phyloP scores from a whole-genome alignment of 2,329 filamentous ascomycete genomes.

The Xylariales sp. region DNA sequence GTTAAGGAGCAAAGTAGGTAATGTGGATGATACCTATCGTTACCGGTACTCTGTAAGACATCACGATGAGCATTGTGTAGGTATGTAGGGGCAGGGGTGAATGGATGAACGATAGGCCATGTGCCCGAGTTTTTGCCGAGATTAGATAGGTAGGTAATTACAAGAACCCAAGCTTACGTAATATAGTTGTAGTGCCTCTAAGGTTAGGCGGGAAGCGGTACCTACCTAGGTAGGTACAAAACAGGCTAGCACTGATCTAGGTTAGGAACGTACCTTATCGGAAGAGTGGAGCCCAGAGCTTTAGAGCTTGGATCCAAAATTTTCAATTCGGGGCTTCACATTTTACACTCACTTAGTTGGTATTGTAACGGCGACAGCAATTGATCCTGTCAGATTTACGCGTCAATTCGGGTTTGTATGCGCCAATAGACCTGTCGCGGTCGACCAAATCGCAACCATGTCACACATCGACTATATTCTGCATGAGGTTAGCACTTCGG shows the following conservation, averaged over 20 bases:
- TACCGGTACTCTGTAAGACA: too few species aligned
- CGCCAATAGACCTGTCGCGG: slow-evolving; percentile 21
- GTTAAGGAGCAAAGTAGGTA: too few species aligned
- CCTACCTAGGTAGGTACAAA: too few species aligned
- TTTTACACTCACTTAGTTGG: slow-evolving; percentile 24
- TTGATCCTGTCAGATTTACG: background rate
- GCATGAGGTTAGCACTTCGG: slow-evolving; percentile 30
- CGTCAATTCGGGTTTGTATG: background rate
- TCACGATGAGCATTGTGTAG: too few species aligned
- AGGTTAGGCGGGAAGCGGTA: too few species aligned
- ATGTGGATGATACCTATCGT: too few species aligned
- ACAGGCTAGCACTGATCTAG: background rate
- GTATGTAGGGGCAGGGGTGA: too few species aligned
- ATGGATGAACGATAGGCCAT: too few species aligned
- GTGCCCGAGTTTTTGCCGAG: too few species aligned
- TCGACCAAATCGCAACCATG: slow-evolving; percentile 31
- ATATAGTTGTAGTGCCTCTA: too few species aligned
- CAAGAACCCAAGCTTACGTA: background rate
- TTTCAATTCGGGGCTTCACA: slow-evolving; percentile 33
- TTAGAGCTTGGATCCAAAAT: slow-evolving; percentile 38
- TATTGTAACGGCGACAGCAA: slow-evolving; percentile 23
- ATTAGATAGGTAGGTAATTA: background rate
- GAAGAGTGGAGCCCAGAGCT: slow-evolving; percentile 31
- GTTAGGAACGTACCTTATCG: slow-evolving; percentile 30
- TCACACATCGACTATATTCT: slow-evolving; percentile 38